phyloP scores from a whole-genome alignment of 1,284 basidiomycete genomes.

The Takashimella tepidaria region DNA sequence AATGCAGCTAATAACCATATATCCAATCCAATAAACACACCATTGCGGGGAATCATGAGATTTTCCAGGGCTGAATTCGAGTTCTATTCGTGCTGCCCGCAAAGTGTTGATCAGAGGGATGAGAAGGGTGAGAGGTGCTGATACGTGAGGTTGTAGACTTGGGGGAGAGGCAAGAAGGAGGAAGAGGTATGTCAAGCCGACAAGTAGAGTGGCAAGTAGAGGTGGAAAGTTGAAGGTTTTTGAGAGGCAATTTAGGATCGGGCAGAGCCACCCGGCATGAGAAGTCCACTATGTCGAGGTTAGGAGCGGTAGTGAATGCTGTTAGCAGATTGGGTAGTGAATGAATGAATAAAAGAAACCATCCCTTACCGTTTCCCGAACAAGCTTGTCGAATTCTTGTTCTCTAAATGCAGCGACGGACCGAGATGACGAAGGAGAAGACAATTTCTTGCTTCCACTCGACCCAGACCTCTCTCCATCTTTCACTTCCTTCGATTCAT shows the following conservation, averaged over 20 bases:
- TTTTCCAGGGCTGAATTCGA: neutral
- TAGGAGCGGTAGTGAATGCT: too few relatives aligned
- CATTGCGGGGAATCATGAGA: neutral
- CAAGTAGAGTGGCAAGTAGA: neutral
- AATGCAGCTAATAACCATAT: neutral
- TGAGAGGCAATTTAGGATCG: neutral
- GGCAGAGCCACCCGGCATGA: neutral
- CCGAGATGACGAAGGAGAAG: too few relatives aligned
- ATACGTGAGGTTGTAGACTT: neutral
- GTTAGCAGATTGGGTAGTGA: too few relatives aligned
- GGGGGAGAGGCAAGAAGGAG: neutral
- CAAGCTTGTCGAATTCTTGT: neutral
- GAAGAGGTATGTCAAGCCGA: neutral
- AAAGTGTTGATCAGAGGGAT: neutral
- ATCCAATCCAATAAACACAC: neutral
- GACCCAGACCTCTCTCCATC: too few relatives aligned
- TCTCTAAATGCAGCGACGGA: too few relatives aligned
- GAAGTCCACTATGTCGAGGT: neutral
- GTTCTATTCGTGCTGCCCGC: neutral
- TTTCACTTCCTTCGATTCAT: too few relatives aligned
- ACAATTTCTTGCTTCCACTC: too few relatives aligned
- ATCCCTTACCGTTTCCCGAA: neutral
- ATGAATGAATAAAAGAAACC: too few relatives aligned
- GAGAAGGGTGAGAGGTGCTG: neutral
- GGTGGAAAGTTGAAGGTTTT: too few relatives aligned